phyloP scores from a whole-genome alignment of 441 rosid species.

The Erysimum cheiri region DNA sequence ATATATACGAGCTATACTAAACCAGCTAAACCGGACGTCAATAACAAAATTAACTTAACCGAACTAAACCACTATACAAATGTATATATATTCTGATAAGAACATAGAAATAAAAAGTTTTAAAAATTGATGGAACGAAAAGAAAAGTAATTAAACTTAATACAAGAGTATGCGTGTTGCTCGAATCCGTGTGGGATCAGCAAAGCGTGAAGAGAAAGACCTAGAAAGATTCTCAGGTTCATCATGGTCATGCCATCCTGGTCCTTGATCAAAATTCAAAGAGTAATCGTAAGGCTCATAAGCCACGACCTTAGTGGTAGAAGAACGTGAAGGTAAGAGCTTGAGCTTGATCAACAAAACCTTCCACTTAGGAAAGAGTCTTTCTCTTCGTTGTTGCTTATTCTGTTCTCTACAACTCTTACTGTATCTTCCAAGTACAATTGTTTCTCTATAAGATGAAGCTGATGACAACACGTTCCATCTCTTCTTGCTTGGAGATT shows the following conservation, averaged over 20 bases:
- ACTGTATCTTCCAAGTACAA: constrained; percentile 42
- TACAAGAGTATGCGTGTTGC: constrained; percentile 32
- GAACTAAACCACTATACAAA: too few species aligned
- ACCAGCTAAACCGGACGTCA: too few species aligned
- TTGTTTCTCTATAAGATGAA: constrained; percentile 41
- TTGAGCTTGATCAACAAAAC: constrained; percentile 38
- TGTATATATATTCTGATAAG: too few species aligned
- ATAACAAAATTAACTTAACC: too few species aligned
- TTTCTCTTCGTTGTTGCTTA: constrained; percentile 28
- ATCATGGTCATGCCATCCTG: constrained; percentile 40
- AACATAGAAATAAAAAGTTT: too few species aligned
- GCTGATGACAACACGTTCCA: constrained; percentile 35
- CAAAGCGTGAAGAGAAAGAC: constrained; percentile 46
- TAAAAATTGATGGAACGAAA: too few species aligned
- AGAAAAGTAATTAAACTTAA: too few species aligned
- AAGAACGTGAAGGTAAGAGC: constrained; percentile 32
- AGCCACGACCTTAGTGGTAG: constrained; percentile 33
- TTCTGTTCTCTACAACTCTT: constrained; percentile 40
- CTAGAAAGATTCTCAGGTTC: constrained; percentile 45
- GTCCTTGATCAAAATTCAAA: constrained; percentile 46
- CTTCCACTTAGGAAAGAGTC: constrained; percentile 32
- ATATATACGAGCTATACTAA: too few species aligned
- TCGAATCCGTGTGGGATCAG: constrained; percentile 36
- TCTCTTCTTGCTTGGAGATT: constrained; percentile 33
- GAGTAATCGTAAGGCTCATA: constrained; percentile 42